These are phyloP conservation scores for Eragrostis curvula DNA, from an alignment of 176 grass and related monocot genomes.

Conservation along the genomic window DNA sequence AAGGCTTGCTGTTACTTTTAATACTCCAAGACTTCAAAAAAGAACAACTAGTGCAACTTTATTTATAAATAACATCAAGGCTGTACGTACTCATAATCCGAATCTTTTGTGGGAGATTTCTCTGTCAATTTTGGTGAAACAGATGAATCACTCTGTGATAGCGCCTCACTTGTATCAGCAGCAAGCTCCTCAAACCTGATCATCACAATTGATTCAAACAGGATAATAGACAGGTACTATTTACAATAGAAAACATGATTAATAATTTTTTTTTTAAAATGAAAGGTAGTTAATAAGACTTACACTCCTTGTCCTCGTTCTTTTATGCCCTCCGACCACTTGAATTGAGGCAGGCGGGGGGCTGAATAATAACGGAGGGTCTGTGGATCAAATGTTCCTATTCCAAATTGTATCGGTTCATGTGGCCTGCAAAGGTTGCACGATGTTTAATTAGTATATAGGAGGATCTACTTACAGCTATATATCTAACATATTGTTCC, in stretches of 20 bases:
- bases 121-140: background rate
- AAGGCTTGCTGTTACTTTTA: too few species aligned
- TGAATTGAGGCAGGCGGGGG: background rate
- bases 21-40: background rate
- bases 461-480: too few species aligned
- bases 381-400: too few species aligned
- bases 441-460: background rate
- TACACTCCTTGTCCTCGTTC: background rate
- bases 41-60: background rate
- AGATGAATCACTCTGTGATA: background rate
- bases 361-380: too few species aligned
- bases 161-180: background rate
- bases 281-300: background rate
- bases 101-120: background rate
- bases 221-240: background rate
- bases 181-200: background rate
- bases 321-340: background rate
- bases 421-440: background rate
- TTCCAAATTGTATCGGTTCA: background rate
- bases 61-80: background rate
- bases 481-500: too few species aligned
- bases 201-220: background rate
- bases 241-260: background rate
- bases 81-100: background rate
- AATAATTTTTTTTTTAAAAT: background rate